A percentile compares a stretch with the other conserved stretches of the same genome.
Conservation (phyloP, 176 grass and related monocot species). For the Oryza australiensis region DNA sequence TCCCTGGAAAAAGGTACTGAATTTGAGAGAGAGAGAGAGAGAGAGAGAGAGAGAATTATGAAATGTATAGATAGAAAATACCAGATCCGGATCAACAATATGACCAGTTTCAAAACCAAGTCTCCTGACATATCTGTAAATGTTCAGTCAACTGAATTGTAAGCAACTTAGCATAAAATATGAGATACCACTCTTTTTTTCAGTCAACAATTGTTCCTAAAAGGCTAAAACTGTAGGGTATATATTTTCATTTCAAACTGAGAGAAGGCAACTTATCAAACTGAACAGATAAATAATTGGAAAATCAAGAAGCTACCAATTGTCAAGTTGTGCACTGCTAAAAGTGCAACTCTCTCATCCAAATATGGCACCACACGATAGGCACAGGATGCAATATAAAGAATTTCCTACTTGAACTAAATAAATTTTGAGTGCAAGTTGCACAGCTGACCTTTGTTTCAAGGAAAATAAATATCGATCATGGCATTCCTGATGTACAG, state of each 20-base stretch:
- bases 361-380: constrained; percentile 14
- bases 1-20: constrained; percentile 58
- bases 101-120: constrained; percentile 99
- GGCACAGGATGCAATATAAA: neutral
- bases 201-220: constrained; percentile 24
- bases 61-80: constrained; percentile 38
- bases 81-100: constrained; percentile 90
- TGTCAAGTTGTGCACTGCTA: neutral
- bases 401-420: constrained; percentile 13
- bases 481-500: constrained; percentile 96
- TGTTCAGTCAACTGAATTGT: constrained; percentile 10
- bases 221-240: neutral
- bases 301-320: constrained; percentile 7
- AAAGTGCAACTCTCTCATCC: neutral
- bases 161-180: constrained; percentile 14
- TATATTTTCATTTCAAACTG: neutral
- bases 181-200: neutral
- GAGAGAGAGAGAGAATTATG: constrained; percentile 4
- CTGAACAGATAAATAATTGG: neutral
- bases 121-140: constrained; percentile 78
- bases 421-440: neutral
- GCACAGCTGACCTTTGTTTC: constrained; percentile 79
- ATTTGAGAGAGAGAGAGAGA: constrained; percentile 23
- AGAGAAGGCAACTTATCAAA: neutral
- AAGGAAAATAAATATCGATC: constrained; percentile 93